These are phyloP conservation scores for Clonostachys rosea DNA, from an alignment of 2,329 filamentous ascomycete genomes.

Conservation along the genomic window DNA sequence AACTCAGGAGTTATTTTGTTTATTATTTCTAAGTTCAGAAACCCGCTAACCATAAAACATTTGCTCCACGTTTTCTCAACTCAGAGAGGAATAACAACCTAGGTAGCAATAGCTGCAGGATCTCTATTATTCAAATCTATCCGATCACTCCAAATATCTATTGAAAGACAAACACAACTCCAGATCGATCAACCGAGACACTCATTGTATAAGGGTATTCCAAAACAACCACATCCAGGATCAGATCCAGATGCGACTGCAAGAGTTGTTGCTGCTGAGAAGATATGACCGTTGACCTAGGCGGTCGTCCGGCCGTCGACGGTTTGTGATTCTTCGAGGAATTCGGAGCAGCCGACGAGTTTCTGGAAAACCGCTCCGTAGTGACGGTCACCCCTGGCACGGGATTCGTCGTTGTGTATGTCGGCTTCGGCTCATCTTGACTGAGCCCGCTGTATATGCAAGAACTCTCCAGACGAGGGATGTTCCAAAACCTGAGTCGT, in stretches of 20 bases:
- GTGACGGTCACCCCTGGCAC: constrained; percentile 61
- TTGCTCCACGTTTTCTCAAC: too few species aligned
- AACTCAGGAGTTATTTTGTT: not conserved
- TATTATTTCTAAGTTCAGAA: not conserved
- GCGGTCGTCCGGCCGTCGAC: constrained; percentile 34
- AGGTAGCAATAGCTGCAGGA: too few species aligned
- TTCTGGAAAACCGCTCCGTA: constrained; percentile 53
- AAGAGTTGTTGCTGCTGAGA: constrained; percentile 83
- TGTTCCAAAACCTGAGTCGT: constrained; percentile 92
- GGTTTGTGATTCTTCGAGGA: constrained; percentile 19
- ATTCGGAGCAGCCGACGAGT: constrained; percentile 20
- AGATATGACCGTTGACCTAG: constrained; percentile 80
- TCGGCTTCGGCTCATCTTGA: constrained; percentile 65
- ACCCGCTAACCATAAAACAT: too few species aligned
- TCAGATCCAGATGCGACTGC: constrained; percentile 79
- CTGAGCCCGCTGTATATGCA: constrained; percentile 75
- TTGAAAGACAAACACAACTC: constrained; percentile 80
- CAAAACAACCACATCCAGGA: constrained; percentile 83
- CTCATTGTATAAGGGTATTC: constrained; percentile 92
- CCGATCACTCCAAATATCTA: constrained; percentile 15
- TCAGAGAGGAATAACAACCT: too few species aligned
- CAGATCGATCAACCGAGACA: constrained; percentile 82
- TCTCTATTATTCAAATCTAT: too few species aligned
- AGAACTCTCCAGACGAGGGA: constrained; percentile 72
- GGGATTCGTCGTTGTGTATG: constrained; percentile 62